Evolutionary conservation across 1,139 yeast species (phyloP).

Genomic region (Debaryomyces coudertii): DNA sequence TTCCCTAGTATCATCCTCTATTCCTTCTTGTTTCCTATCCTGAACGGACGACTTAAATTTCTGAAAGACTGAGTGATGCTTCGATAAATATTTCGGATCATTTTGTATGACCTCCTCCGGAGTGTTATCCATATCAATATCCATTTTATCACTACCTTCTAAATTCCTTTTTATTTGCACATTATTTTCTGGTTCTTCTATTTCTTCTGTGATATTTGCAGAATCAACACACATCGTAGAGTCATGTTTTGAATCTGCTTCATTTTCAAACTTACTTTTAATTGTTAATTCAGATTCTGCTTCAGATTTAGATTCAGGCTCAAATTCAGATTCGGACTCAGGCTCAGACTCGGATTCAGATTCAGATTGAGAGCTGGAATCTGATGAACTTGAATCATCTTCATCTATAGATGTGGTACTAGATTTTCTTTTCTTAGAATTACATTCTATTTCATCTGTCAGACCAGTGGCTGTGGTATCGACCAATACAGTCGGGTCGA

Average conservation of each 20-base stretch:
- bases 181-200: constrained; percentile 16
- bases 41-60: constrained; percentile 29
- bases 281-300: background rate
- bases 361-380: background rate
- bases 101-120: constrained; percentile 9
- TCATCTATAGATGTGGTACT: constrained; percentile 16
- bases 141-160: constrained; percentile 19
- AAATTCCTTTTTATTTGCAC: constrained; percentile 12
- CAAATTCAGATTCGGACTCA: background rate
- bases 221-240: constrained; percentile 3
- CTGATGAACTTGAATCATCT: constrained; percentile 9
- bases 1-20: constrained; percentile 14
- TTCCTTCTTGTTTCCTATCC: constrained; percentile 7
- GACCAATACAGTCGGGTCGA: constrained; percentile 49
- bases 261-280: background rate
- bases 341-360: constrained; percentile 3
- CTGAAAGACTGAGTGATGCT: constrained; percentile 33
- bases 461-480: constrained; percentile 14
- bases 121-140: constrained; percentile 17
- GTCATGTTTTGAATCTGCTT: constrained; percentile 5
- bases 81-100: constrained; percentile 28
- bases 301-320: constrained; percentile 1
- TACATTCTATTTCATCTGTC: constrained; percentile 15
- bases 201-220: constrained; percentile 14
- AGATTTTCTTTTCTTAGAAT: constrained; percentile 23